phyloP scores from a whole-genome alignment of 768 basidiomycete genomes.

The Cyathus striatus region DNA sequence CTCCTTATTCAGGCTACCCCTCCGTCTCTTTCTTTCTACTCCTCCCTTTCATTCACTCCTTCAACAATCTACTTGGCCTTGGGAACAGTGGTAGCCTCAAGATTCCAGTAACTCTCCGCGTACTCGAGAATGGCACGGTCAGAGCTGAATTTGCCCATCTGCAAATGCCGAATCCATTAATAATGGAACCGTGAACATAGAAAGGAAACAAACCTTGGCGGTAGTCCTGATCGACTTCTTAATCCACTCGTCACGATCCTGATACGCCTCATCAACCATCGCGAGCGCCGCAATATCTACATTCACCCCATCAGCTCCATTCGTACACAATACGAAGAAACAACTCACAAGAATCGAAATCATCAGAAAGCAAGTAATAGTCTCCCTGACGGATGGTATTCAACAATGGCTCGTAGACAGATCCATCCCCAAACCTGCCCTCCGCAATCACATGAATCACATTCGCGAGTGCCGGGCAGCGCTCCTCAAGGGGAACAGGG shows the following conservation, averaged over 20 bases:
- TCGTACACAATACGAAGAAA: background rate
- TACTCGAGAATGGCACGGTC: slow-evolving; percentile 92
- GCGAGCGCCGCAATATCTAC: slow-evolving; percentile 75
- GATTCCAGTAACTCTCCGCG: slow-evolving; percentile 84
- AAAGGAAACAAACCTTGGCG: slow-evolving; percentile 47
- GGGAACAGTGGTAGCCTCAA: slow-evolving; percentile 41
- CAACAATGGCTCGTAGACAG: slow-evolving; percentile 85
- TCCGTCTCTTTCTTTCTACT: no score
- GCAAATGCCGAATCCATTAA: background rate
- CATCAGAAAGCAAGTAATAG: slow-evolving; percentile 81
- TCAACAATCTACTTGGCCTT: no score
- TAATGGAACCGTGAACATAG: background rate
- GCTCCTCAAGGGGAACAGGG: slow-evolving; percentile 73
- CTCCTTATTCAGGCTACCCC: no score
- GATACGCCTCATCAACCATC: slow-evolving; percentile 88
- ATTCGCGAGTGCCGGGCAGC: slow-evolving; percentile 75
- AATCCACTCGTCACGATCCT: slow-evolving; percentile 81
- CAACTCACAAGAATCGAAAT: slow-evolving; percentile 85
- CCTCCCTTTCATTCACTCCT: no score
- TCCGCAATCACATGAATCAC: slow-evolving; percentile 73
- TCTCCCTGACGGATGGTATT: slow-evolving; percentile 76
- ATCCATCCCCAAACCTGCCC: slow-evolving; percentile 77
- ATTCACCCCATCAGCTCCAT: slow-evolving; percentile 2
- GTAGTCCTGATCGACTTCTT: slow-evolving; percentile 86
- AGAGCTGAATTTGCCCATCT: slow-evolving; percentile 97